Conservation (phyloP, 208 protist species). For the Wallacemonas sp. region DNA sequence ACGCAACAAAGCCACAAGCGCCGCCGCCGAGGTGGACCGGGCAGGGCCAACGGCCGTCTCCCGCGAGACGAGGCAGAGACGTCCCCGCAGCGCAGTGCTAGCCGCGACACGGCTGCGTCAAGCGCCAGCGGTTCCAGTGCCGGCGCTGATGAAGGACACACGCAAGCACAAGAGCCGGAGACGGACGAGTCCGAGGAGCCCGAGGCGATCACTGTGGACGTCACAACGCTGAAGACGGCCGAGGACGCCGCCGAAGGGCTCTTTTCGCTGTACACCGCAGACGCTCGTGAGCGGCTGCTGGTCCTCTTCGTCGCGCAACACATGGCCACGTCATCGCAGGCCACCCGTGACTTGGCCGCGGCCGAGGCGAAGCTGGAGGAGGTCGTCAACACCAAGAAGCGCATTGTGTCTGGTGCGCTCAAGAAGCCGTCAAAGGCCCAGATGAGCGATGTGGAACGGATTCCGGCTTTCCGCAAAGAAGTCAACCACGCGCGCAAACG, state of each 20-base stretch:
- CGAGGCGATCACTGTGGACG: constrained; percentile 1
- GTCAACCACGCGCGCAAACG: constrained; percentile 10
- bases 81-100: too few species aligned
- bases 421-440: constrained; percentile 37
- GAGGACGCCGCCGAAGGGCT: constrained; percentile 11
- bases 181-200: background rate
- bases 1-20: background rate
- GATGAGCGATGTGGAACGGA: constrained; percentile 15
- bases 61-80: too few species aligned
- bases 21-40: background rate
- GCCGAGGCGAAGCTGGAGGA: constrained; percentile 19
- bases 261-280: background rate
- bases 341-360: constrained; percentile 7
- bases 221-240: background rate
- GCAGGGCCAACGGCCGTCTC: too few species aligned
- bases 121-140: too few species aligned
- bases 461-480: constrained; percentile 23
- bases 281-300: constrained; percentile 15
- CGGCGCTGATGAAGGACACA: background rate
- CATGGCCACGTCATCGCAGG: background rate
- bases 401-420: constrained; percentile 24
- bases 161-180: background rate
- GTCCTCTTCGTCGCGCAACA: constrained; percentile 13
- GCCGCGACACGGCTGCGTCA: too few species aligned
- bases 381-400: constrained; percentile 14